A percentile compares a stretch with the other conserved stretches of the same genome.
phyloP scores from a whole-genome alignment of 805 yeast genomes.

The Cyberlindnera misumaiensis region DNA sequence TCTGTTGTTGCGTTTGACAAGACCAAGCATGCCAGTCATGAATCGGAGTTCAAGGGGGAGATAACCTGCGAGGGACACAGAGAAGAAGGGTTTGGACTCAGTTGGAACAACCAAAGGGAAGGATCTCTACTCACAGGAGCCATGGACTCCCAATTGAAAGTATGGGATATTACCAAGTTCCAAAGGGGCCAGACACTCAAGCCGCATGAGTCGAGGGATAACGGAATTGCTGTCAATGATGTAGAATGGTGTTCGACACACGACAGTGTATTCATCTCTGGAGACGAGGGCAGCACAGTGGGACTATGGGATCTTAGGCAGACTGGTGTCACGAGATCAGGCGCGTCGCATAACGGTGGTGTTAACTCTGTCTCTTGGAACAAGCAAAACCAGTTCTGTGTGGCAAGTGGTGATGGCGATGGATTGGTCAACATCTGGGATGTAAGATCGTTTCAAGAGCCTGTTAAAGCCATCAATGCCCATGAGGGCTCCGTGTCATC shows the following conservation, averaged over 20 bases:
- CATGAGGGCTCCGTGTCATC: constrained; percentile 56
- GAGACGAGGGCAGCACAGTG: constrained; percentile 55
- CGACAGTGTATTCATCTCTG: constrained; percentile 53
- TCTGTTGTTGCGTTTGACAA: constrained; percentile 65
- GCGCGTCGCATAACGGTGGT: constrained; percentile 26
- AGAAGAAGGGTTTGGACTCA: constrained; percentile 60
- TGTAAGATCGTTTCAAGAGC: constrained; percentile 37
- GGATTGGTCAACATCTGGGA: constrained; percentile 65
- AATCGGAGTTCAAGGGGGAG: constrained; percentile 41
- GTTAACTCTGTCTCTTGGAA: constrained; percentile 58
- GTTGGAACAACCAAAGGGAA: constrained; percentile 64
- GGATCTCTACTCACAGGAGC: constrained; percentile 58
- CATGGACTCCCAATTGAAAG: constrained; percentile 52
- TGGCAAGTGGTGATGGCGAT: constrained; percentile 61
- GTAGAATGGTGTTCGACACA: constrained; percentile 63
- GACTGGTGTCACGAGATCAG: constrained; percentile 3
- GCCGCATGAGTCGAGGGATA: constrained; percentile 12
- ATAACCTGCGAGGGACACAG: constrained; percentile 37
- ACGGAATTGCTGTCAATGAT: constrained; percentile 59
- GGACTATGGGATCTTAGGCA: constrained; percentile 50
- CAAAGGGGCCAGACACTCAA: constrained; percentile 15
- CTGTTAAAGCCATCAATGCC: constrained; percentile 26
- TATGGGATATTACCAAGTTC: constrained; percentile 60
- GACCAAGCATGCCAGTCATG: constrained; percentile 65
- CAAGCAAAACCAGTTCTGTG: constrained; percentile 43